phyloP scores from a whole-genome alignment of 768 basidiomycete genomes.

The Auriscalpium vulgare region DNA sequence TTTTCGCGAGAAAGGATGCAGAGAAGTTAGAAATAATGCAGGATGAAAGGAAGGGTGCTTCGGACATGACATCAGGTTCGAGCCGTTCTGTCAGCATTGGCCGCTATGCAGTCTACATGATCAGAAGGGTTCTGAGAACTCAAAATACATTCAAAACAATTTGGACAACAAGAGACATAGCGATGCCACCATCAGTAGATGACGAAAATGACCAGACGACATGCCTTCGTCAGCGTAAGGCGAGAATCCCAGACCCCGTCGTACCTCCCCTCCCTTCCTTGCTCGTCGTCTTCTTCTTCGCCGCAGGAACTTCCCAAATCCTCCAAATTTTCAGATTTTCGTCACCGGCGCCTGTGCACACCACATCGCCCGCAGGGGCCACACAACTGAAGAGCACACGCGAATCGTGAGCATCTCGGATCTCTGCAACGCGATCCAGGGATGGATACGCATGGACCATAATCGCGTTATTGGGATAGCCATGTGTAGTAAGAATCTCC shows the following conservation, averaged over 20 bases:
- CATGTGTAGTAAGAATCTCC: conserved; percentile 89
- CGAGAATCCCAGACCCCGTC: conserved; percentile 25
- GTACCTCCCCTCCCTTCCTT: conserved; percentile 25
- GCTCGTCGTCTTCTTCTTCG: conserved; percentile 44
- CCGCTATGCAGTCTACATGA: too few species aligned
- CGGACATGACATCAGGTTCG: too few species aligned
- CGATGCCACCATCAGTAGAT: neutral
- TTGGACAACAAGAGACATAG: too few species aligned
- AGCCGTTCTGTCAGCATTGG: too few species aligned
- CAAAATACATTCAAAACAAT: too few species aligned
- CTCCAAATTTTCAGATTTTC: conserved; percentile 98
- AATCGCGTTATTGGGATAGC: conserved; percentile 82
- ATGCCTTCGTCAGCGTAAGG: conserved; percentile 23
- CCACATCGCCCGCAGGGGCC: conserved; percentile 83
- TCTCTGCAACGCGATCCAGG: conserved; percentile 73
- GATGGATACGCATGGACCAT: conserved; percentile 83
- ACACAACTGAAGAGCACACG: conserved; percentile 81
- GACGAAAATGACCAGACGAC: neutral
- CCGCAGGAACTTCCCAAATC: conserved; percentile 60
- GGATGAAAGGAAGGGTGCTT: too few species aligned
- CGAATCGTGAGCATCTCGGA: conserved; percentile 89
- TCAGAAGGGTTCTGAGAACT: too few species aligned
- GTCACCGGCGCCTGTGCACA: conserved; percentile 88
- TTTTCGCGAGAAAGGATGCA: too few species aligned
- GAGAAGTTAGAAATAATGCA: too few species aligned